phyloP scores from a whole-genome alignment of 345 rosid species.

The Populus nigra region DNA sequence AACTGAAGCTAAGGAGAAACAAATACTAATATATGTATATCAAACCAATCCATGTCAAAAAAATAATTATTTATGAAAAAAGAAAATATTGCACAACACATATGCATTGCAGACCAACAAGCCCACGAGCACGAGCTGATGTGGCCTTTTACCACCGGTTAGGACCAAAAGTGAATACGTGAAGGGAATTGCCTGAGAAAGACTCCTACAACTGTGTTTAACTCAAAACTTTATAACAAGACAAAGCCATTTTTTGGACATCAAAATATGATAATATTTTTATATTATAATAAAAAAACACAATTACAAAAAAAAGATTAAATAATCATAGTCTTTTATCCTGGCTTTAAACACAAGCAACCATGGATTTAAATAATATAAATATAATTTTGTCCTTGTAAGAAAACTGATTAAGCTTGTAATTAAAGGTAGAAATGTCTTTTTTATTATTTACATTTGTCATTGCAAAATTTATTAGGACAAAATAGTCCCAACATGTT shows the following conservation, averaged over 20 bases:
- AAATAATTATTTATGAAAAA: not conserved
- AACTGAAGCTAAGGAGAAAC: not conserved
- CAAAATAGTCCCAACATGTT: too few species aligned
- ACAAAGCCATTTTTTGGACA: constrained; percentile 11
- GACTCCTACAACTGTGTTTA: constrained; percentile 15
- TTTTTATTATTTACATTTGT: too few species aligned
- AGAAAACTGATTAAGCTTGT: too few species aligned
- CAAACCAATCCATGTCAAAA: not conserved
- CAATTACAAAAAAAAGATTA: too few species aligned
- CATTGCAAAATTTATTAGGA: too few species aligned
- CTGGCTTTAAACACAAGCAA: too few species aligned
- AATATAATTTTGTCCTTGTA: too few species aligned
- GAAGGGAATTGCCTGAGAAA: constrained; percentile 18
- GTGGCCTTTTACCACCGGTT: constrained; percentile 33
- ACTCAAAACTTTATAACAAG: constrained; percentile 15
- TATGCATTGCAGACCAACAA: constrained; percentile 5
- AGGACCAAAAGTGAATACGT: constrained; percentile 22
- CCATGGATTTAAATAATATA: too few species aligned
- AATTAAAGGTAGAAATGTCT: too few species aligned
- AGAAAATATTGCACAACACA: not conserved
- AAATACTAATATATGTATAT: not conserved
- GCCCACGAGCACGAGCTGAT: constrained; percentile 18
- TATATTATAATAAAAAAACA: not conserved
- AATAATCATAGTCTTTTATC: too few species aligned
- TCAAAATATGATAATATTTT: not conserved